Evolutionary conservation across 225 moss, liverwort and hornwort species (phyloP).

Genomic region (Anthoceros angustus): DNA sequence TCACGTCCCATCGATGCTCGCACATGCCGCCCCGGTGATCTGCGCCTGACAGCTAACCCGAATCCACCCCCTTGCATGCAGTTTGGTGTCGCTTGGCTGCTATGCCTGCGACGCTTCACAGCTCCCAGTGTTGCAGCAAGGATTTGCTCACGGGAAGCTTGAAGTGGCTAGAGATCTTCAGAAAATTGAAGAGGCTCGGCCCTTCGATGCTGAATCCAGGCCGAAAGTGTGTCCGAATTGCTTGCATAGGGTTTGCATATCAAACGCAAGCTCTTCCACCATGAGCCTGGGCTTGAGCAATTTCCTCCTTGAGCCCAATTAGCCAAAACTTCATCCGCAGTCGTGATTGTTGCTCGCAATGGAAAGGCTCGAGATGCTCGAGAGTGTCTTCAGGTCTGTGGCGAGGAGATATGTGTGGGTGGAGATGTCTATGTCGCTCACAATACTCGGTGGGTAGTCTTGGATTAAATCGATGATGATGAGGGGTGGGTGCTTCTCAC

Average conservation of each 20-base stretch:
- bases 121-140: background rate
- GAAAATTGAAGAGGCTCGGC: background rate
- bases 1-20: background rate
- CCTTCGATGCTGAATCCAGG: conserved; percentile 1
- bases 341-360: background rate
- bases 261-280: too few relatives aligned
- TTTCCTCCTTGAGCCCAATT: background rate
- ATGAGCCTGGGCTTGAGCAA: background rate
- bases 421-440: background rate
- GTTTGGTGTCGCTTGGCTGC: background rate
- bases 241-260: too few relatives aligned
- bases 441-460: background rate
- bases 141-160: background rate
- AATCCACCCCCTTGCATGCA: background rate
- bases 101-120: background rate
- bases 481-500: background rate
- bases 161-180: background rate
- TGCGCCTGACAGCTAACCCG: background rate
- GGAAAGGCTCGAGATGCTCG: background rate
- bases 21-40: background rate
- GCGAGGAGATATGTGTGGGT: background rate
- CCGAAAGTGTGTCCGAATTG: too few relatives aligned
- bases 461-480: background rate
- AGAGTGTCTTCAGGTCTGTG: background rate
- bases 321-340: background rate